Percentiles rank a stretch among this genome's conserved stretches.
These are phyloP conservation scores for Corymbia citriodora DNA, from an alignment of 441 rosid genomes.

Conservation along the genomic window DNA sequence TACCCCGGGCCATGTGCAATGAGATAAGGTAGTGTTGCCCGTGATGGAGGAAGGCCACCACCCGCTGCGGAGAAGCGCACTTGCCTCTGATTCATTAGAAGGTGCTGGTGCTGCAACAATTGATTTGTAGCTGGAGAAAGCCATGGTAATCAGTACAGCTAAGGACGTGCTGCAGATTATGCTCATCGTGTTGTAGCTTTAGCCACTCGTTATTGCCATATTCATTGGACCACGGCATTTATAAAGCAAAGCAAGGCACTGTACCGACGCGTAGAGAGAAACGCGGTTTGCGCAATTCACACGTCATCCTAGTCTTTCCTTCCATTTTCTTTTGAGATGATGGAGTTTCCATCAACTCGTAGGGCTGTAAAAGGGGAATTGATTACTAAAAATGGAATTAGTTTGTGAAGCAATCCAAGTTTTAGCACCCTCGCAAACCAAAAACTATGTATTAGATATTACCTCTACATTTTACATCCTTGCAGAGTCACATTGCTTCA, in stretches of 20 bases:
- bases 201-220: accelerated
- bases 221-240: background rate
- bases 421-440: background rate
- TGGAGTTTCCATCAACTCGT: background rate
- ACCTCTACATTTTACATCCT: background rate
- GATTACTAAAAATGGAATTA: background rate
- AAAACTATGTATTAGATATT: too few species aligned
- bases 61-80: background rate
- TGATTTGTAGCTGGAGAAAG: background rate
- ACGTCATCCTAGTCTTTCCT: background rate
- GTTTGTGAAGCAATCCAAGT: background rate
- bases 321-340: background rate
- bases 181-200: background rate
- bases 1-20: accelerated
- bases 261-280: accelerated
- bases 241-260: background rate
- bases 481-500: background rate
- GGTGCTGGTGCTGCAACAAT: background rate
- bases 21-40: background rate
- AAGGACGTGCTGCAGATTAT: background rate
- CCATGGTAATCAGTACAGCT: background rate
- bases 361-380: background rate
- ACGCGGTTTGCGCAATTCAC: accelerated
- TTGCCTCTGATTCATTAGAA: background rate
- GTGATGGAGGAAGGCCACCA: background rate